phyloP scores from a whole-genome alignment of 2,329 filamentous ascomycete species.

The Pseudogymnoascus sp. region DNA sequence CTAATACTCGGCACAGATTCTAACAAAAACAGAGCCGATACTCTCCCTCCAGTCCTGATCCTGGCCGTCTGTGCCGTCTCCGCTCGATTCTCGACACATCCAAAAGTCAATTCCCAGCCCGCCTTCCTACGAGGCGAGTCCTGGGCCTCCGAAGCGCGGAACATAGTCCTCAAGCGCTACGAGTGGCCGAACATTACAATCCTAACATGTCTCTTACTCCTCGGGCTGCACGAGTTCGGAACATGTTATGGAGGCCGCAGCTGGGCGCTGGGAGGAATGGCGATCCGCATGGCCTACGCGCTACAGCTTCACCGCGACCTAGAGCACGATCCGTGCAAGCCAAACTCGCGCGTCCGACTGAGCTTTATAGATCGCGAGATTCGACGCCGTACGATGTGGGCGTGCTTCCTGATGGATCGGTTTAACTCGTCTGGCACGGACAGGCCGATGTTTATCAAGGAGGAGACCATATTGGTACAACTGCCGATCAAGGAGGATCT shows the following conservation, averaged over 20 bases:
- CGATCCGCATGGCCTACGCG: conserved; percentile 93
- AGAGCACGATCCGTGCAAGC: conserved; percentile 59
- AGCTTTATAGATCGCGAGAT: conserved; percentile 94
- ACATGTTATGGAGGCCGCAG: conserved; percentile 93
- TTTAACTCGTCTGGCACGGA: conserved; percentile 96
- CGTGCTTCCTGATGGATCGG: conserved; percentile 93
- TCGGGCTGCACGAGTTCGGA: conserved; percentile 91
- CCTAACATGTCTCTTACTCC: conserved; percentile 76
- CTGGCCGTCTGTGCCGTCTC: conserved; percentile 93
- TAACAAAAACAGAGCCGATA: conserved; percentile 49
- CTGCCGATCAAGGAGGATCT: conserved; percentile 83
- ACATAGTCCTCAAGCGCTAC: conserved; percentile 79
- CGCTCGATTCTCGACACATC: conserved; percentile 89
- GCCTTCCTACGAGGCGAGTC: conserved; percentile 83
- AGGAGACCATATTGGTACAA: conserved; percentile 82
- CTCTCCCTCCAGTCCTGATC: conserved; percentile 79
- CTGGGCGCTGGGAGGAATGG: conserved; percentile 92
- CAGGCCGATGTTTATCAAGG: conserved; percentile 80
- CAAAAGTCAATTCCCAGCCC: conserved; percentile 60
- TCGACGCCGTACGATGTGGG: conserved; percentile 91
- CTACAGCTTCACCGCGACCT: conserved; percentile 88
- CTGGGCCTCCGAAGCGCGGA: conserved; percentile 80
- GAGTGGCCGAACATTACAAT: conserved; percentile 96
- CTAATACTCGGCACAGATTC: conserved; percentile 14
- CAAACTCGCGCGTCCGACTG: conserved; percentile 54